Evolutionary conservation across 257 asterid genomes (phyloP).

Genomic region (Solanum chilense): DNA sequence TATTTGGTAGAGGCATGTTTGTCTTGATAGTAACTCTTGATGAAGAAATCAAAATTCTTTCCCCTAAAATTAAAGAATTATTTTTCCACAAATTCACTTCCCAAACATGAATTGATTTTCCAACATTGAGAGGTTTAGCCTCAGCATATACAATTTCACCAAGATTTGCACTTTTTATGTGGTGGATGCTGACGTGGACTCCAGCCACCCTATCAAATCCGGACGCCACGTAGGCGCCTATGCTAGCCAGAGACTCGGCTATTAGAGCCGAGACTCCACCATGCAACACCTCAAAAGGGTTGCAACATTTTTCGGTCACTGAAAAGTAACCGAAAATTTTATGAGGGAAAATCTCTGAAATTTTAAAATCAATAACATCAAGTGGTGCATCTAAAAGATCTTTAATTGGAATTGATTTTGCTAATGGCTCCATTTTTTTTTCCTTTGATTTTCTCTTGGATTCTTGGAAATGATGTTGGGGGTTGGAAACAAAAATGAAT

Average conservation of each 20-base stretch:
- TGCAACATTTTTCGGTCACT: conserved; percentile 49
- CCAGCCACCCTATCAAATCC: conserved; percentile 29
- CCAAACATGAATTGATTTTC: conserved; percentile 83
- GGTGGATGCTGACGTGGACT: conserved; percentile 25
- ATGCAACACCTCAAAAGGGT: conserved; percentile 37
- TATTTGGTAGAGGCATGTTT: conserved; percentile 52
- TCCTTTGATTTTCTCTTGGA: not conserved
- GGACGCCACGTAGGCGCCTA: conserved; percentile 27
- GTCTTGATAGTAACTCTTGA: conserved; percentile 66
- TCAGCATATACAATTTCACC: conserved; percentile 65
- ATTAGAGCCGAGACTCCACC: conserved; percentile 37
- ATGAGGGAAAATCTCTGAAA: conserved; percentile 35
- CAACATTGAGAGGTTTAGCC: conserved; percentile 53
- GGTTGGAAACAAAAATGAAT: not conserved
- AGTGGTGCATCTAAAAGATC: conserved; percentile 46
- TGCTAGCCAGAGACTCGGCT: conserved; percentile 23
- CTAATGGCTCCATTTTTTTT: not conserved
- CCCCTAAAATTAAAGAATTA: conserved; percentile 4
- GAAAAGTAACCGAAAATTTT: conserved; percentile 49
- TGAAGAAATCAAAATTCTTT: conserved; percentile 36
- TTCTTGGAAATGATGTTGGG: not conserved
- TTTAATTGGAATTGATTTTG: conserved; percentile 14
- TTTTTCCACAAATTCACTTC: conserved; percentile 50
- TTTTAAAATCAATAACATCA: conserved; percentile 42
- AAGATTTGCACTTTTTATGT: conserved; percentile 45